Percentiles rank a stretch among this genome's conserved stretches.
These are phyloP conservation scores for Lactarius evosmus DNA, from an alignment of 768 basidiomycete genomes.

Conservation along the genomic window DNA sequence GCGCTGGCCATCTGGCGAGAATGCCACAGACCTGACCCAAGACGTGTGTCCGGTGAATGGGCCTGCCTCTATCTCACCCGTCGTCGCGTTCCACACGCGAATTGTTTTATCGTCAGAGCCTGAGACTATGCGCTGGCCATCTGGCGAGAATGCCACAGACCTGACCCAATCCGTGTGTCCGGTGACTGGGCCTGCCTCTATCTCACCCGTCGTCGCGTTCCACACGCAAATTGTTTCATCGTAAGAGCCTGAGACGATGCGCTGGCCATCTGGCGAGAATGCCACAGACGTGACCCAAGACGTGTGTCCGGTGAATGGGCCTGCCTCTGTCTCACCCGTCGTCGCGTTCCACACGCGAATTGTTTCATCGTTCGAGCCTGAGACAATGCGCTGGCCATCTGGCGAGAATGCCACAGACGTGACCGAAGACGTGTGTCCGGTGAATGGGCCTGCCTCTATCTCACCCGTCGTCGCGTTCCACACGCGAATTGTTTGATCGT, in stretches of 20 bases:
- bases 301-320: background rate
- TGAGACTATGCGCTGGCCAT: background rate
- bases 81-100: background rate
- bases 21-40: background rate
- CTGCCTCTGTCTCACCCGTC: background rate
- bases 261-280: background rate
- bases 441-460: background rate
- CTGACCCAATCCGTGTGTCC: background rate
- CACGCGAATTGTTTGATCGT: background rate
- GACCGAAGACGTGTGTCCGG: background rate
- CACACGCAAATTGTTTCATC: background rate
- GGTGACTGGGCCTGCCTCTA: background rate
- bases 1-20: background rate
- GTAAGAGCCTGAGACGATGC: background rate
- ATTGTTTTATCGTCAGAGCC: background rate
- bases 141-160: background rate
- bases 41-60: background rate
- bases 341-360: background rate
- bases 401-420: background rate
- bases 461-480: background rate
- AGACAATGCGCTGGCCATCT: background rate
- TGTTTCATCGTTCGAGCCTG: background rate
- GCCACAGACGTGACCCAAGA: accelerated
- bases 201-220: background rate
- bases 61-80: background rate